Evolutionary conservation across 1,139 yeast species (phyloP).

Genomic region (Sugiyamaella xylanicola): DNA sequence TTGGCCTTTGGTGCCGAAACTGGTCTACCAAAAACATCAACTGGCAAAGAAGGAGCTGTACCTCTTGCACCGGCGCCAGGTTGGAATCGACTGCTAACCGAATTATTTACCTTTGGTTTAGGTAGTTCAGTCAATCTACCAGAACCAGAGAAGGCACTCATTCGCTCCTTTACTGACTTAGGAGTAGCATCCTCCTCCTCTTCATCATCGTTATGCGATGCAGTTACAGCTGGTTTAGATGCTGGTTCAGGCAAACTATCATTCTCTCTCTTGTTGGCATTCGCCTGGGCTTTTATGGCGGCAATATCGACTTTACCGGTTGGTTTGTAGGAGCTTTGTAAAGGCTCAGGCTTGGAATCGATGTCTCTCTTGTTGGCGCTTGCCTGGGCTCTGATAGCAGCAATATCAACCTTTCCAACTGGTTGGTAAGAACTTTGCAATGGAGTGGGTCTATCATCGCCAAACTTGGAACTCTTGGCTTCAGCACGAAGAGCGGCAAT

Average conservation of each 20-base stretch:
- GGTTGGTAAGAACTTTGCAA: conserved; percentile 52
- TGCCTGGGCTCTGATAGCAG: conserved; percentile 49
- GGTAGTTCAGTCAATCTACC: conserved; percentile 62
- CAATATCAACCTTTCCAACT: conserved; percentile 59
- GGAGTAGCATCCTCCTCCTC: conserved; percentile 42
- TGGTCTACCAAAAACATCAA: conserved; percentile 59
- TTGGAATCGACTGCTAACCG: conserved; percentile 56
- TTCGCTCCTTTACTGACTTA: conserved; percentile 50
- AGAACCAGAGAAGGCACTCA: conserved; percentile 34
- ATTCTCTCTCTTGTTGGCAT: conserved; percentile 4
- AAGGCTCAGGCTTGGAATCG: conserved; percentile 27
- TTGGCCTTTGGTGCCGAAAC: conserved; percentile 43
- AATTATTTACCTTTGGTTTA: conserved; percentile 57
- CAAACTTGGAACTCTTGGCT: conserved; percentile 39
- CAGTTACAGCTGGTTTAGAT: conserved; percentile 18
- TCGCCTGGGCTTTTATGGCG: conserved; percentile 48
- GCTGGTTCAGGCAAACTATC: conserved; percentile 13
- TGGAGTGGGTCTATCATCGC: conserved; percentile 35
- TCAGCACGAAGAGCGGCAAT: conserved; percentile 50
- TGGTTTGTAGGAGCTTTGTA: conserved; percentile 52
- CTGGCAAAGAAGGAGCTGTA: conserved; percentile 45
- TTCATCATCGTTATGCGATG: conserved; percentile 28
- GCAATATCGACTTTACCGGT: conserved; percentile 60
- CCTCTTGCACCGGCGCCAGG: conserved; percentile 36
- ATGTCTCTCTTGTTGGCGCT: conserved; percentile 23